Base-by-base conservation (phyloP, 176 grass and related monocot species). In the Aechmea fasciata region DNA sequence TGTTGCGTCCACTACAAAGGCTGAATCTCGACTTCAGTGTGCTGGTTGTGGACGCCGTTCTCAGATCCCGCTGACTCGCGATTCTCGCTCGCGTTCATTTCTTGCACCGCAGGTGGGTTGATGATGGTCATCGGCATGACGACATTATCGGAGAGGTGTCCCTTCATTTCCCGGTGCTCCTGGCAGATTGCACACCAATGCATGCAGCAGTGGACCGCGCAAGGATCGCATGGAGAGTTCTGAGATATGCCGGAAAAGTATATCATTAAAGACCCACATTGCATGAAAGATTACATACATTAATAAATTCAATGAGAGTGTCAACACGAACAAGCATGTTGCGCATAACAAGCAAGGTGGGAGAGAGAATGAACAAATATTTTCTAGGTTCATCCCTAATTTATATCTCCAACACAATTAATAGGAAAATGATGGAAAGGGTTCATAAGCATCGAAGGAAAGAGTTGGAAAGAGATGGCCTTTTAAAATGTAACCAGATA, bases 81-180 rank as follows among this genome's bases (percentile, higher is more conserved):
- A 48, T 47, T 71, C 71, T 78, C 74, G 8, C 18, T 13, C 49
- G 61, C 63, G 69, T 68, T 78, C 88, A 87, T 91, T 78, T 87
- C 77, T 77, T 91, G 88, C 77, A 86, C 61, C 2, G 77, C 62
- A 47, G 87, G 87, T 12, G 83, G 80, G 69, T 78, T 83, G 51
- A 86, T 18, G 10, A 90, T 10, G 26, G 80, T 90, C 65, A 80
- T 73, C 25, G 74, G 75, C 75, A 57, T 20, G 69, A 5, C 50
- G 9, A 49, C 72, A 72, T 64, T 77, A 48, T 83, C 87, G 24
- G 80, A 57, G 12, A 90, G 80, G 49, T 62, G 87, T 13, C 78
- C 82, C 75, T 71, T 87, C 80, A 82, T 79, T 86, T 87, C 88
- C 11, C 88, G 69, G 72, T 91, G 83, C 70, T 91, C 83, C 74